A percentile compares a stretch with the other conserved stretches of the same genome.
phyloP scores from a whole-genome alignment of 345 rosid species.

The Excoecaria agallocha region DNA sequence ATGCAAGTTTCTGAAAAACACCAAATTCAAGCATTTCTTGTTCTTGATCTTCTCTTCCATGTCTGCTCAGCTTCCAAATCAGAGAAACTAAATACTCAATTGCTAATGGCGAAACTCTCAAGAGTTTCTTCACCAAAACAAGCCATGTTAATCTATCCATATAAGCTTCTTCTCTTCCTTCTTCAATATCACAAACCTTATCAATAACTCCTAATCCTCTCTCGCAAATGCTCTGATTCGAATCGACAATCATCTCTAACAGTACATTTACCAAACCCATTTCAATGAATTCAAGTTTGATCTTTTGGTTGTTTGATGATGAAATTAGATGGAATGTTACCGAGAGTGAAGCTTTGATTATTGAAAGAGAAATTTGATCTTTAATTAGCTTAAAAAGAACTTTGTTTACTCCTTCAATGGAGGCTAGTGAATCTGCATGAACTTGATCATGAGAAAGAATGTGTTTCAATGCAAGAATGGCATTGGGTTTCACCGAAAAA shows the following conservation, averaged over 20 bases:
- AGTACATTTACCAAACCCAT: slow-evolving; percentile 41
- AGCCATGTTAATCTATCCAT: slow-evolving; percentile 40
- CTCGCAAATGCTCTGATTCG: slow-evolving; percentile 38
- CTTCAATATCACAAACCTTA: slow-evolving; percentile 30
- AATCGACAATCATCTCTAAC: slow-evolving; percentile 23
- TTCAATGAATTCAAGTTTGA: slow-evolving; percentile 23
- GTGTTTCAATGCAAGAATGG: slow-evolving; percentile 34
- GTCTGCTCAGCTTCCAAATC: slow-evolving; percentile 44
- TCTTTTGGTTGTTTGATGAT: slow-evolving; percentile 6
- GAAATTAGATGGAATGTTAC: slow-evolving; percentile 37
- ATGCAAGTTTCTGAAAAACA: slow-evolving; percentile 55
- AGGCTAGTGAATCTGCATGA: slow-evolving; percentile 15
- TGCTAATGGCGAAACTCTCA: slow-evolving; percentile 37
- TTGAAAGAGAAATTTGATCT: slow-evolving; percentile 26
- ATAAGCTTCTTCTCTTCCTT: slow-evolving; percentile 38
- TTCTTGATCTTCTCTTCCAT: slow-evolving; percentile 27
- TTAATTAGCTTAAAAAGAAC: slow-evolving; percentile 26
- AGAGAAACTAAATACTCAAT: slow-evolving; percentile 40
- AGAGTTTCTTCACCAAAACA: slow-evolving; percentile 46
- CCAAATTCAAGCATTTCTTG: slow-evolving; percentile 57
- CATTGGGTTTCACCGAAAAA: slow-evolving; percentile 20
- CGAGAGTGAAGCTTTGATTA: slow-evolving; percentile 39
- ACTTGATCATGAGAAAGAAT: slow-evolving; percentile 23
- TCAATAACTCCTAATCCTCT: slow-evolving; percentile 36
- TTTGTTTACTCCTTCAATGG: slow-evolving; percentile 26